Percentiles rank a stretch among this genome's conserved stretches.
These are phyloP conservation scores for Salvia hispanica DNA, from an alignment of 257 asterid genomes.

Conservation along the genomic window DNA sequence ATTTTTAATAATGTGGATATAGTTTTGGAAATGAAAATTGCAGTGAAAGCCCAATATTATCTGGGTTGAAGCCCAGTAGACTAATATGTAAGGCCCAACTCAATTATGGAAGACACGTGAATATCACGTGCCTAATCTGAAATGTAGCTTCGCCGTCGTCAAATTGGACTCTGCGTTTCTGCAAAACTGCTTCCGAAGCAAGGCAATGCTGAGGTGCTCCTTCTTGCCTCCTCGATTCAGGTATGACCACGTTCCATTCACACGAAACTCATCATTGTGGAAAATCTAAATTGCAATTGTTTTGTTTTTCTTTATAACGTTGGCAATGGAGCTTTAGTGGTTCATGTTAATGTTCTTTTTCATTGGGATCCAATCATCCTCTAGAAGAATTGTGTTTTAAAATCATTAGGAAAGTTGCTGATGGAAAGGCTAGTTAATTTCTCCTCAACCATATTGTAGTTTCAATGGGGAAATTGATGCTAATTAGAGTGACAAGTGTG, in stretches of 20 bases:
- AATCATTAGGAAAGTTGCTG: not conserved
- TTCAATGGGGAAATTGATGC: not conserved
- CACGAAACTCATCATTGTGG: not conserved
- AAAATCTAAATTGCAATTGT: constrained; percentile 5
- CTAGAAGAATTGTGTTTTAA: not conserved
- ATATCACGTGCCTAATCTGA: constrained; percentile 22
- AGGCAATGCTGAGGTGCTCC: constrained; percentile 53
- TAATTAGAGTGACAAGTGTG: not conserved
- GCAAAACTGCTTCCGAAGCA: not conserved
- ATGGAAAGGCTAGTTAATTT: not conserved
- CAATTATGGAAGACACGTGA: constrained; percentile 11
- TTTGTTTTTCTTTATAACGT: not conserved
- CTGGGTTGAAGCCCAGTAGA: not conserved
- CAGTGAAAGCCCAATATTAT: no score
- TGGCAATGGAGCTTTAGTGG: not conserved
- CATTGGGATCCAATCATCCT: not conserved
- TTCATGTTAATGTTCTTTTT: not conserved
- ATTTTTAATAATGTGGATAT: no score
- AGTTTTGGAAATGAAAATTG: no score
- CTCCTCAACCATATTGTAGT: not conserved
- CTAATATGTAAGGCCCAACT: not conserved
- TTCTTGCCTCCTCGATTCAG: constrained; percentile 49
- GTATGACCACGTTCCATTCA: constrained; percentile 26
- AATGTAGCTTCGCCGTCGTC: constrained; percentile 13
- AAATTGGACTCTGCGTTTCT: constrained; percentile 6